phyloP scores from a whole-genome alignment of 805 yeast genomes.

The Candida odintsovae region DNA sequence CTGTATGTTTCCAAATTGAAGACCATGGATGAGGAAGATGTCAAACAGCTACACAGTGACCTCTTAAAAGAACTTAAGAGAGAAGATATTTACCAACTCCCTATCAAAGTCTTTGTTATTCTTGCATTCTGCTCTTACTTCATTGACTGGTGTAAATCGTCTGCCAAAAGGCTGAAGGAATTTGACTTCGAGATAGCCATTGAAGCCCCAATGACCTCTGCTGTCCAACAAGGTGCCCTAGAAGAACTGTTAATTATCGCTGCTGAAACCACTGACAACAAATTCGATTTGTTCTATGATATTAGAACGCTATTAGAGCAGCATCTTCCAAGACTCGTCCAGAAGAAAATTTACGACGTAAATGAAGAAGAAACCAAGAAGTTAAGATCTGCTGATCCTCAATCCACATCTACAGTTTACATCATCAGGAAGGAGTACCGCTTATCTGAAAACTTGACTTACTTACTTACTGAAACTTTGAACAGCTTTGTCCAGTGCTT shows the following conservation, averaged over 20 bases:
- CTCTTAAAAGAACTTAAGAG: slow-evolving; percentile 32
- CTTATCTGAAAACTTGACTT: slow-evolving; percentile 21
- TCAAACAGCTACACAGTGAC: slow-evolving; percentile 31
- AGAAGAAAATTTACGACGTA: slow-evolving; percentile 47
- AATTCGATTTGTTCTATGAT: slow-evolving; percentile 51
- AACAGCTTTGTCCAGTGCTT: slow-evolving; percentile 49
- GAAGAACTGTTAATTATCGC: slow-evolving; percentile 59
- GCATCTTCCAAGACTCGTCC: slow-evolving; percentile 53
- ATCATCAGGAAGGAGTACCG: slow-evolving; percentile 15
- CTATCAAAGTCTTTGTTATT: slow-evolving; percentile 42
- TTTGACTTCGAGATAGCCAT: slow-evolving; percentile 52
- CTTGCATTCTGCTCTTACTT: slow-evolving; percentile 51
- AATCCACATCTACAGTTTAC: slow-evolving; percentile 16
- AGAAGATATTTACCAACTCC: slow-evolving; percentile 39
- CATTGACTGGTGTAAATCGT: slow-evolving; percentile 61
- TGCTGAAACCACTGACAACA: slow-evolving; percentile 48
- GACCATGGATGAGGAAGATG: slow-evolving; percentile 31
- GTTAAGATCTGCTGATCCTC: slow-evolving; percentile 22
- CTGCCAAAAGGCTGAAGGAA: slow-evolving; percentile 33
- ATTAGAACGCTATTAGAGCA: slow-evolving; percentile 61
- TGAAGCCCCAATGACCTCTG: slow-evolving; percentile 51
- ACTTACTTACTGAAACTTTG: slow-evolving; percentile 33
- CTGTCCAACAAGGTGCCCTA: slow-evolving; percentile 61
- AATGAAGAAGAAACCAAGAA: slow-evolving; percentile 37
- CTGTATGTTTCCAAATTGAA: slow-evolving; percentile 35